Evolutionary conservation across 73 alveolate genomes (phyloP), one percentile per base, ranked within the genome.

Genomic region (Symbiodinium natans): DNA sequence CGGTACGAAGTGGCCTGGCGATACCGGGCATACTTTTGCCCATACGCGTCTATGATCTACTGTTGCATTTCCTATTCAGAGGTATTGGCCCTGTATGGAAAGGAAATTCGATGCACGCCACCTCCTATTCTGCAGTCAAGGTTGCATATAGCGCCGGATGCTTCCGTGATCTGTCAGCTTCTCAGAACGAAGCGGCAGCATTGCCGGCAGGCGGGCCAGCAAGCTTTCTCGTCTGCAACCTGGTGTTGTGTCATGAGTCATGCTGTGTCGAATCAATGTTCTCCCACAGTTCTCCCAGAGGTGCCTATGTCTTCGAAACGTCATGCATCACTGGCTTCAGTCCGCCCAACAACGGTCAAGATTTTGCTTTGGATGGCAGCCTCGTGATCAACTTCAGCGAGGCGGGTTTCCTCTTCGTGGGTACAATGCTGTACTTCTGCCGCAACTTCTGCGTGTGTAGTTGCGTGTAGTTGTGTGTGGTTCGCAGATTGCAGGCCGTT

Each of bases 71-170:
- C n/a, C 71, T 52, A 7, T 52, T 8, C 71, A 29, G 71, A 21
- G n/a, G 71, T 52, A 21, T 52, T 1, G 71, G 31, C 15, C 23
- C 71, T 52, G 71, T 23, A 52, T 29, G 23, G 71, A n/a, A 2
- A 56, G 75, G 27, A 56, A 56, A 29, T 21, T n/a, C n/a, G n/a
- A n/a, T n/a, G n/a, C n/a, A n/a, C n/a, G n/a, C n/a, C n/a, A n/a
- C n/a, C n/a, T n/a, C 27, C 83, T 1, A 11, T 39, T 3, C 41
- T 1, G 31, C 43, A n/a, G 33, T 19, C 71, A 63, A 82, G 93
- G 93, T 85, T 43, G 48, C 93, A 13, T 85, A 85, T 82, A 48
- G 54, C 25, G 77, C 93, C 27, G 93, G 63, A 13, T 85, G 93
- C 48, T 85, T 85, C 82, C 39, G 52, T 34, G 93, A 85, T 36